These are phyloP conservation scores for Penstemon newberryi DNA, from an alignment of 257 asterid genomes.

Conservation along the genomic window DNA sequence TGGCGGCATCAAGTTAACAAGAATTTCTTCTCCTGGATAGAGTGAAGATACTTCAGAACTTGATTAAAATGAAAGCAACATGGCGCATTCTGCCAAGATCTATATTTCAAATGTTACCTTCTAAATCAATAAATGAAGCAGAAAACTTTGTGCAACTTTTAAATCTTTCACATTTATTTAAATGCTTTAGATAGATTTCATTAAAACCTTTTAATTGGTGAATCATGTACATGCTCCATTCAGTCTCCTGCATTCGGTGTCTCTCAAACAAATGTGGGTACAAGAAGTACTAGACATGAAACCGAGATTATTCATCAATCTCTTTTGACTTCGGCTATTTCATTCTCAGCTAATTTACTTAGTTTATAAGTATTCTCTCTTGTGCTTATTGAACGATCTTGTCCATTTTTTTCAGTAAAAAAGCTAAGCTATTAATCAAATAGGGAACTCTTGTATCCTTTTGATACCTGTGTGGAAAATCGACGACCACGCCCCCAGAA, in stretches of 20 bases:
- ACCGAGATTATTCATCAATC: background rate
- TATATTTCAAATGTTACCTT: too few species aligned
- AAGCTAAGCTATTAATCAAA: background rate
- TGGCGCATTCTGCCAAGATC: background rate
- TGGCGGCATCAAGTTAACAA: too few species aligned
- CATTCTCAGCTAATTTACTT: background rate
- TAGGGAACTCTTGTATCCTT: background rate
- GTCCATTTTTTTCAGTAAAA: background rate
- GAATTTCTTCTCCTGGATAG: too few species aligned
- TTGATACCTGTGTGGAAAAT: constrained; percentile 82
- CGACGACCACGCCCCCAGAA: constrained; percentile 91
- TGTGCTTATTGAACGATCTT: background rate
- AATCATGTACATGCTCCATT: background rate
- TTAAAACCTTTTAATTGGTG: background rate
- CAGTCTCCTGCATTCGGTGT: background rate
- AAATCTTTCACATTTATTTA: too few species aligned
- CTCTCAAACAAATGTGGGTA: background rate
- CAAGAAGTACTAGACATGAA: background rate
- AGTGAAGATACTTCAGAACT: too few species aligned
- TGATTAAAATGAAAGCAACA: background rate
- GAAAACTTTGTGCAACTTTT: background rate
- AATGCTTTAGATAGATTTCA: background rate
- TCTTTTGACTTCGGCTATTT: background rate
- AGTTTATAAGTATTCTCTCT: background rate
- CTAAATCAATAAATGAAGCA: background rate